These are phyloP conservation scores for Meira nashicola DNA, from an alignment of 1,284 basidiomycete genomes.

Conservation along the genomic window DNA sequence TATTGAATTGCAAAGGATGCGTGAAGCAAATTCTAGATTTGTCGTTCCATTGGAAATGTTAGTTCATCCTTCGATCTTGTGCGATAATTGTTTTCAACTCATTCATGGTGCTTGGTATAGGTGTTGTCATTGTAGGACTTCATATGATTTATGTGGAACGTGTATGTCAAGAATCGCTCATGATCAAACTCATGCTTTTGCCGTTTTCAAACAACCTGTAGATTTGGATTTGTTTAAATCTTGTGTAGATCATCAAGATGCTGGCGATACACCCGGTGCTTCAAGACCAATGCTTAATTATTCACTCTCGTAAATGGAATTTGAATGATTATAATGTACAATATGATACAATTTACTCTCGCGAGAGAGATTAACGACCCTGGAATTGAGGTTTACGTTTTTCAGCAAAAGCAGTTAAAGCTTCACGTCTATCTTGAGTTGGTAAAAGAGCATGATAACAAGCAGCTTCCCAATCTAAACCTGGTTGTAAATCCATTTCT, in stretches of 20 bases:
- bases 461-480: constrained; percentile 79
- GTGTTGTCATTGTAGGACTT: constrained; percentile 20
- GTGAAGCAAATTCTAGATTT: neutral
- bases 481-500: constrained; percentile 67
- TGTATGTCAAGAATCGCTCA: constrained; percentile 20
- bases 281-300: constrained; percentile 9
- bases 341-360: neutral
- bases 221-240: constrained; percentile 18
- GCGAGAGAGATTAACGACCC: neutral
- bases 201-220: constrained; percentile 21
- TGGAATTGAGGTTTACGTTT: constrained; percentile 56
- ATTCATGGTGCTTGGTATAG: constrained; percentile 20
- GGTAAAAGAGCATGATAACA: constrained; percentile 76
- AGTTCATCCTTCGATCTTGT: constrained; percentile 20
- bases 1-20: neutral
- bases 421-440: constrained; percentile 75
- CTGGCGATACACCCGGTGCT: constrained; percentile 8
- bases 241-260: constrained; percentile 14
- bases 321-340: neutral
- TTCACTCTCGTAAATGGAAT: neutral
- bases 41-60: constrained; percentile 14
- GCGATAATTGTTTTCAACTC: constrained; percentile 19
- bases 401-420: constrained; percentile 80
- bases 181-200: constrained; percentile 18
- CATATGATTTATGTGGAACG: constrained; percentile 15